Base-by-base conservation (phyloP, 768 basidiomycete genomes). In the Rhodotorula paludigena region DNA sequence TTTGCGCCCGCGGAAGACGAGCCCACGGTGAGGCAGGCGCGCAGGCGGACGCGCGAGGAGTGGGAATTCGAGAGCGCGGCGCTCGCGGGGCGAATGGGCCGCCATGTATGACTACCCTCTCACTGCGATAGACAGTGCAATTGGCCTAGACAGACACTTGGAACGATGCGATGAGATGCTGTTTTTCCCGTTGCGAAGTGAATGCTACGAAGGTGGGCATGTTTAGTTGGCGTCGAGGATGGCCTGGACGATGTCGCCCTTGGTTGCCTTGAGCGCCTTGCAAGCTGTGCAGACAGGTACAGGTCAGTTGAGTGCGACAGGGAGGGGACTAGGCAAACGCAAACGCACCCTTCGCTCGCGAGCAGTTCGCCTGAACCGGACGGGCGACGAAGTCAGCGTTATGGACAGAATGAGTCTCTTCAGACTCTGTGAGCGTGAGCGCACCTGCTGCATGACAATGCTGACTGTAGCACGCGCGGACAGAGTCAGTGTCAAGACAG, bases 351-450 rank as follows among this genome's bases (percentile, higher is more conserved):
- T 93, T 96, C 48, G 89, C 90, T 70, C 92, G 86, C 56, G 90
- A 85, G 80, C 91, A 94, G 77, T 84, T 86, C 71, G 92, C 90
- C 82, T 69, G 69, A n/a, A n/a, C n/a, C n/a, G n/a, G n/a, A n/a
- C n/a, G n/a, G n/a, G n/a, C n/a, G 16, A 33, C 36, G 35, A 52
- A 39, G 51, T 41, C 3, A 58, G 52, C 38, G 36, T 56, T n/a
- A n/a, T 3, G 8, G 30, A 20, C 16, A 41, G 21, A 55, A 9
- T 3, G 38, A 44, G 41, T n/a, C n/a, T n/a, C n/a, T n/a, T n/a
- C 11, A 4, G 42, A 25, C 36, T 3, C 2, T 3, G 7, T 42
- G 15, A 12, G 33, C 30, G 28, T 53, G 14, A 56, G 55, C 32
- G 51, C 15, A 69, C 74, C 79, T 85, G 84, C 41, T 82, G n/a